These are phyloP conservation scores for Candida succiphila DNA, from an alignment of 805 yeast genomes.

Conservation along the genomic window DNA sequence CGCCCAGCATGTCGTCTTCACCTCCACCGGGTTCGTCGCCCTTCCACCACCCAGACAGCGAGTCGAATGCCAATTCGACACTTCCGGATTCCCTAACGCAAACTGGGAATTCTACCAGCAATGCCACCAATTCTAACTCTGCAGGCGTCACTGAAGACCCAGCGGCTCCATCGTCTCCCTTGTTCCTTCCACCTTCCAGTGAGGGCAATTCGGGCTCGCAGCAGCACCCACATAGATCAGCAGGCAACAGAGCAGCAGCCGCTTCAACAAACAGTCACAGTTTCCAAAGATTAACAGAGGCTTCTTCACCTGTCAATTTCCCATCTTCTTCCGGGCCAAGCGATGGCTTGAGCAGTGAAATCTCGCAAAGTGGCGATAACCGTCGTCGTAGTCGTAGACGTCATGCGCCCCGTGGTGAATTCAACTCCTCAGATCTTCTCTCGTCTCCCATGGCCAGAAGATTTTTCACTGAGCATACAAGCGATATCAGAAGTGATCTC, in stretches of 20 bases:
- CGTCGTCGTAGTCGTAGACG: conserved; percentile 36
- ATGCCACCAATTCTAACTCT: neutral
- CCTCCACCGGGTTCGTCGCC: conserved; percentile 19
- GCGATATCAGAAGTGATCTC: conserved; percentile 9
- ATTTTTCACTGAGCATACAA: conserved; percentile 36
- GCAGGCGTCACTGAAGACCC: conserved; percentile 12
- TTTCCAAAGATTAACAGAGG: conserved; percentile 7
- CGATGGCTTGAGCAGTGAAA: conserved; percentile 37
- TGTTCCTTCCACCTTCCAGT: conserved; percentile 41
- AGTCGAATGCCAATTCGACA: conserved; percentile 14
- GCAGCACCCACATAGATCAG: conserved; percentile 6
- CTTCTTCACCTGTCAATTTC: conserved; percentile 42
- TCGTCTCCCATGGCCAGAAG: conserved; percentile 63
- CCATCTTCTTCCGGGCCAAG: conserved; percentile 33
- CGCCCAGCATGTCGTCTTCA: too few species aligned
- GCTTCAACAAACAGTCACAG: conserved; percentile 2
- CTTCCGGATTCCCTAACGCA: conserved; percentile 28
- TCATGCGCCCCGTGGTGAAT: conserved; percentile 73
- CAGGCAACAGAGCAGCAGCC: conserved; percentile 1
- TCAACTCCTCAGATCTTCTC: conserved; percentile 56
- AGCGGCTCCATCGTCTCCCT: conserved; percentile 46
- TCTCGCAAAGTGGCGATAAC: conserved; percentile 26
- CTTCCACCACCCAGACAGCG: conserved; percentile 9
- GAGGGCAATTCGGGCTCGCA: conserved; percentile 11
- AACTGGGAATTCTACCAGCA: conserved; percentile 4